phyloP scores from a whole-genome alignment of 352 stramenopile species.

The Phytophthora uliginosa region DNA sequence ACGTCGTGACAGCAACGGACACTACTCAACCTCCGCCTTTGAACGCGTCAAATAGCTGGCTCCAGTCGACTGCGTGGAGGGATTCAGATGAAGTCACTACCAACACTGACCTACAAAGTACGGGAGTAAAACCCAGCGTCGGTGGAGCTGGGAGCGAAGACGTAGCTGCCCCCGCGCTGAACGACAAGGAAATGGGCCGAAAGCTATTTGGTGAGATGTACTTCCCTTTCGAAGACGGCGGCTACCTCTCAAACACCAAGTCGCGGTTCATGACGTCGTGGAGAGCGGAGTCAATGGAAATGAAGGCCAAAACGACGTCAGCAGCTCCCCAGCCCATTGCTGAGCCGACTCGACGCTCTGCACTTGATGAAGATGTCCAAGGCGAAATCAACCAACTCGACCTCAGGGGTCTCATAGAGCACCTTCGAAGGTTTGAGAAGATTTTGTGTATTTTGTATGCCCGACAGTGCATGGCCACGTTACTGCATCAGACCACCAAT shows the following conservation, averaged over 20 bases:
- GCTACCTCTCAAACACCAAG: conserved; percentile 66
- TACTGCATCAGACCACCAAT: conserved; percentile 25
- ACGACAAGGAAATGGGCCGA: conserved; percentile 85
- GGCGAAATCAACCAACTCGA: conserved; percentile 32
- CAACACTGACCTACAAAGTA: neutral
- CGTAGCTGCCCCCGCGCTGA: conserved; percentile 36
- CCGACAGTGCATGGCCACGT: conserved; percentile 29
- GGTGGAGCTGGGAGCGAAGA: neutral
- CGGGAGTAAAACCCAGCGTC: neutral
- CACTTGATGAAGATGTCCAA: conserved; percentile 36
- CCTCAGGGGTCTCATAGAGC: conserved; percentile 19
- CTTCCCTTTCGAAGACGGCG: conserved; percentile 87
- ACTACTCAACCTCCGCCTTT: neutral
- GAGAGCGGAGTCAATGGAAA: conserved; percentile 40
- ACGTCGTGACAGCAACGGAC: conserved; percentile 8
- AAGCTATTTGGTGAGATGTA: conserved; percentile 91
- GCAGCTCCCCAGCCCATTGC: conserved; percentile 9
- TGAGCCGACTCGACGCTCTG: neutral
- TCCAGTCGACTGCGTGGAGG: conserved; percentile 16
- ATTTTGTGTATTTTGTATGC: conserved; percentile 48
- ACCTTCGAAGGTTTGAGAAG: conserved; percentile 36
- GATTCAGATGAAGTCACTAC: conserved; percentile 2
- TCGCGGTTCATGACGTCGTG: conserved; percentile 45
- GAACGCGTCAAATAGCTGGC: conserved; percentile 20
- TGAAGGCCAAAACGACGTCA: conserved; percentile 17